Base-by-base conservation (phyloP, 2,329 filamentous ascomycete species). In the Beauveria scarabaeidicola region DNA sequence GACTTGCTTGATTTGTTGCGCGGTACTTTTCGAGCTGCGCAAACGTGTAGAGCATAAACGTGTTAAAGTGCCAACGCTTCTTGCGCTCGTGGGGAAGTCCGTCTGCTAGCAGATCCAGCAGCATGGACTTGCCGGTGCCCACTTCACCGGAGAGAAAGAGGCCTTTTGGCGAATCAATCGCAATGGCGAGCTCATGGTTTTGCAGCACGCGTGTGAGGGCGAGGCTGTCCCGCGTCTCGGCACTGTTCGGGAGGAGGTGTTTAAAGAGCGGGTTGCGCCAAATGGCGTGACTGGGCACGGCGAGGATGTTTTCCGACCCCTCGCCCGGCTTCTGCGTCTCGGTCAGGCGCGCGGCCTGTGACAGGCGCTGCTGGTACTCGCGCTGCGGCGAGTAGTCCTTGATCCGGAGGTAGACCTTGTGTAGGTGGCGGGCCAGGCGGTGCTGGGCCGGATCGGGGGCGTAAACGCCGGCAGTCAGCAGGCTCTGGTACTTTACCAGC, bases 91-190 rank as follows among this genome's bases (percentile, higher is more conserved):
- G 91, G 1, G 90, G 90, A 4, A 94, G 73, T 54, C 87, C 88
- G 55, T 91, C 86, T 15, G 88, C 88, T n/a, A 94, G 83, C 0
- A 94, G 75, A 67, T 93, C 89, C 15, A 92, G 79, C n/a, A 94
- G 80, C 88, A 94, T 91, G 5, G 85, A 89, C 70, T 94, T 94
- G 15, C 90, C 89, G 0, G 88, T 91, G 11, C 90, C 90, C 1
- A 94, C 90, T 68, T 91, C 89, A 7, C 90, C 89, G 27, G 90
- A 90, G 0, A 94, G 78, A 68, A 93, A 86, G 17, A 94, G 74
- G 0, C 90, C 90, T 64, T 80, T 83, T 0, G 90, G 90, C 0
- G 87, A 90, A 66, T 89, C 79, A 52, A 92, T 80, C 50, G 84
- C 77, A 62, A 91, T 79, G 11, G 89, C 89, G 21, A 83, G 82